Base-by-base conservation (phyloP, 257 asterid genomes). In the Prunella vulgaris region DNA sequence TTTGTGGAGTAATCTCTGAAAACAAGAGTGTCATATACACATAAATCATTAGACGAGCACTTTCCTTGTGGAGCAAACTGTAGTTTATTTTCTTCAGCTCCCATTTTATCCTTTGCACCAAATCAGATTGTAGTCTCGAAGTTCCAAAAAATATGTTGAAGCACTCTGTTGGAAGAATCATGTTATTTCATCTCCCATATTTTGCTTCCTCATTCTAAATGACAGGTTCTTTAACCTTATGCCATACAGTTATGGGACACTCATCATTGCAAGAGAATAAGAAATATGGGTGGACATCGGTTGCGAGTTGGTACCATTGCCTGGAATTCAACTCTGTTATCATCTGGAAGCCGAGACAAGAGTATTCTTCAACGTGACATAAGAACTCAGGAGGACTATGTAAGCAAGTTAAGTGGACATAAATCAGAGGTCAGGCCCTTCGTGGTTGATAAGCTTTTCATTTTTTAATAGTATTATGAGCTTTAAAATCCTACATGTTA, bases 291-390 rank as follows among this genome's bases (percentile, higher is more conserved):
- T 74, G 99, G 99, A 17, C 97, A 94, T 79, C 86, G 89, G 21
- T 53, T 76, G 28, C 87, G 97, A 76, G 92, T 94, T 69, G 95
- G 99, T 20, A 96, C 97, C 30, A 84, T 94, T 12, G 96, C 97
- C 61, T 94, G 97, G 99, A 94, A 96, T 79, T 79, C 96, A 21
- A 81, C 95, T 18, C 8, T 81, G 48, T 64, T 94, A 73, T 89
- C 99, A 57, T 87, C 97, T 0, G 99, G 99, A 72, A 91, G 99
- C 82, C 85, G 97, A 46, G 99, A 94, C 74, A 91, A 94, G 79
- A 79, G 83, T 79, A 94, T 94, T 64, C 97, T 94, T 79, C 97
- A 91, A 21, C 95, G 92, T 53, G 99, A 94, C 77, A 75, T 86
- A 80, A 77, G 97, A 70, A 76, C 95, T 71, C 90, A 77, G 69